phyloP scores from a whole-genome alignment of 2,329 filamentous ascomycete species.

The Diaporthe ampelina region DNA sequence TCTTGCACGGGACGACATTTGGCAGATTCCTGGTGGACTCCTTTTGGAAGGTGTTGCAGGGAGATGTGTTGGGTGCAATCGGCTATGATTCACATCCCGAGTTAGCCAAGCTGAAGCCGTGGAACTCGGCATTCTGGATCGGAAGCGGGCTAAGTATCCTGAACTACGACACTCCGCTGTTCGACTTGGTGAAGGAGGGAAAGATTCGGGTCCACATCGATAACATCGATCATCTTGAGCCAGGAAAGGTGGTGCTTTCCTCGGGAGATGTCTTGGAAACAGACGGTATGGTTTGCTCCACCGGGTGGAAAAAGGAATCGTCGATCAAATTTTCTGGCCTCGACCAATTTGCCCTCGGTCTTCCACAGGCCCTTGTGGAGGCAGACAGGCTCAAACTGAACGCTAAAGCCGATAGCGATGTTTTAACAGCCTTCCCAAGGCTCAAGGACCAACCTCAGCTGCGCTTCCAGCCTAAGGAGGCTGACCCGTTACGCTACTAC shows the following conservation, averaged over 20 bases:
- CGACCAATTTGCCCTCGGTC: slow-evolving; percentile 30
- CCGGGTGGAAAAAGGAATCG: slow-evolving; percentile 64
- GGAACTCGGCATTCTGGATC: slow-evolving; percentile 60
- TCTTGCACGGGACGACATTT: slow-evolving; percentile 64
- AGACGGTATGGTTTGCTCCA: slow-evolving; percentile 64
- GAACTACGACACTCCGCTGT: slow-evolving; percentile 65
- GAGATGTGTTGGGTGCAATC: slow-evolving; percentile 61
- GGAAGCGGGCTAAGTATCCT: slow-evolving; percentile 66
- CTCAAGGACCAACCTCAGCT: slow-evolving; percentile 36
- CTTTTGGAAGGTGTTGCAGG: slow-evolving; percentile 64
- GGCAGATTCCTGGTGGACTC: slow-evolving; percentile 61
- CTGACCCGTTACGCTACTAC: slow-evolving; percentile 34
- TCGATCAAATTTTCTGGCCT: slow-evolving; percentile 57
- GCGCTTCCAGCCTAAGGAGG: slow-evolving; percentile 14
- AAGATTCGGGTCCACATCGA: slow-evolving; percentile 62
- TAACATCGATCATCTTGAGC: slow-evolving; percentile 58
- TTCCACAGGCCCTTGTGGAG: slow-evolving; percentile 13
- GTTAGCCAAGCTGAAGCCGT: slow-evolving; percentile 56
- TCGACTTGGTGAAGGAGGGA: slow-evolving; percentile 64
- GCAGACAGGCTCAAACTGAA: slow-evolving; percentile 31
- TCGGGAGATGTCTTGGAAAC: slow-evolving; percentile 56
- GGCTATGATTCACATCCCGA: slow-evolving; percentile 60
- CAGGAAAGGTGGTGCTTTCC: slow-evolving; percentile 57
- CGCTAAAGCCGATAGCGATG: slow-evolving; percentile 29
- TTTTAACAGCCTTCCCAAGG: slow-evolving; percentile 26